Base-by-base conservation (phyloP, 352 stramenopile genomes). In the Globisporangium takayamanum region DNA sequence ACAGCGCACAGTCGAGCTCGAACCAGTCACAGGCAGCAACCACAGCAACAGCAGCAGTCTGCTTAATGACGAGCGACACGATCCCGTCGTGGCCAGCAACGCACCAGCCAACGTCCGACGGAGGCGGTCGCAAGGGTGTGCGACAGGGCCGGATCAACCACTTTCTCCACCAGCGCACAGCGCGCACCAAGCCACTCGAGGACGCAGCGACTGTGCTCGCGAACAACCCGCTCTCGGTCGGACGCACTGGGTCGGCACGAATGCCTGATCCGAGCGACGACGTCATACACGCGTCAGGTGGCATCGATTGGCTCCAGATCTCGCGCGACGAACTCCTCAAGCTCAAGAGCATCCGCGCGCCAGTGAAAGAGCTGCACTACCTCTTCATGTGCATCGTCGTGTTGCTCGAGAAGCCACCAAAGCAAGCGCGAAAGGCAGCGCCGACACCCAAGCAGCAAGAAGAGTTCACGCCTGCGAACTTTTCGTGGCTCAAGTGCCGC, bases 311-410 rank as follows among this genome's bases (percentile, higher is more conserved):
- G 74, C 60, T 90, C 37, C 70, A 69, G 1, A 86, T 92, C 53
- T 83, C 83, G 25, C 73, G 72, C 14, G 80, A 87, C 33, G 80
- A 92, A 49, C 84, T 80, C 61, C 62, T 78, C 33, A 76, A 87
- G 54, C 62, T 92, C 42, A 76, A 78, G 11, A 68, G 66, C 42
- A 87, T 89, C 36, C 82, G 80, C 8, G 72, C 88, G 0, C 79
- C 80, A 5, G 67, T 85, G 10, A 77, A 76, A 53, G 83, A 90
- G 69, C 67, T 92, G 15, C 83, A 92, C 51, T 87, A 80, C 49
- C 67, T 92, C 4, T 80, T 90, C 65, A 88, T 92, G 74, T 90
- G 80, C 53, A 66, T 92, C 44, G 70, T 85, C n/a, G 62, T 89
- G 3, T 58, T 92, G 22, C 55, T 90, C 7, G 72, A 90, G 18